Percentiles rank a stretch among this genome's conserved stretches.
These are phyloP conservation scores for Cladosporium sp. DNA, from an alignment of 2,329 filamentous ascomycete species.

Conservation along the genomic window DNA sequence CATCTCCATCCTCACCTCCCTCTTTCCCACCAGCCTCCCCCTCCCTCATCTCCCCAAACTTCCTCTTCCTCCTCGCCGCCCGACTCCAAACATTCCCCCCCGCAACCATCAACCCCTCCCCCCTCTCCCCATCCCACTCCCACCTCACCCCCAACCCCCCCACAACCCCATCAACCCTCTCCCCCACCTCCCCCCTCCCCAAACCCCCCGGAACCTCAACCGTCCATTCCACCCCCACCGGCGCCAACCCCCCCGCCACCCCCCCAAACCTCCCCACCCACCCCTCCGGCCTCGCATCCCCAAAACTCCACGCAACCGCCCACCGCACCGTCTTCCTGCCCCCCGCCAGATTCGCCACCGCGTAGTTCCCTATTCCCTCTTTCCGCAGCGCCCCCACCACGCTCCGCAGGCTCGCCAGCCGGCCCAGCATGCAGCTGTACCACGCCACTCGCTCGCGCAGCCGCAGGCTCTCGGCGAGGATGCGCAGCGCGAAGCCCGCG, in stretches of 20 bases:
- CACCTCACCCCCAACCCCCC: slow-evolving; percentile 55
- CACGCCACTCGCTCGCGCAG: slow-evolving; percentile 62
- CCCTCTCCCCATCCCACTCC: slow-evolving; percentile 52
- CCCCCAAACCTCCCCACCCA: slow-evolving; percentile 26
- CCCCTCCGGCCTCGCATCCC: slow-evolving; percentile 56
- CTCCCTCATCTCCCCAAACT: slow-evolving; percentile 19
- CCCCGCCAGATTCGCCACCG: slow-evolving; percentile 72
- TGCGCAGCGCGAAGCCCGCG: slow-evolving; percentile 62
- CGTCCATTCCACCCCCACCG: slow-evolving; percentile 30
- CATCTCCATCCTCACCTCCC: slow-evolving; percentile 24
- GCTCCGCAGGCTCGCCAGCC: slow-evolving; percentile 59
- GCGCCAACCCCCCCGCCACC: slow-evolving; percentile 16
- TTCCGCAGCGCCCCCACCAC: slow-evolving; percentile 55
- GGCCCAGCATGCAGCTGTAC: slow-evolving; percentile 91
- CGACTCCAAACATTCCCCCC: slow-evolving; percentile 73
- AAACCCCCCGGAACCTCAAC: too few species aligned
- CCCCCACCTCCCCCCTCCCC: too few species aligned
- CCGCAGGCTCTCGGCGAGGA: slow-evolving; percentile 62
- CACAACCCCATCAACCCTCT: slow-evolving; percentile 43
- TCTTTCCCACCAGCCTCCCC: slow-evolving; percentile 23
- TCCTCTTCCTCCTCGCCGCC: slow-evolving; percentile 59
- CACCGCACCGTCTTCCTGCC: slow-evolving; percentile 74
- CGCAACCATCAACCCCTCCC: slow-evolving; percentile 57
- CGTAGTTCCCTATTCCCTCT: slow-evolving; percentile 65
- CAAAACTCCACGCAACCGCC: slow-evolving; percentile 85